A percentile compares a stretch with the other conserved stretches of the same genome.
phyloP scores from a whole-genome alignment of 2,329 filamentous ascomycete genomes.

The Scytalidium sp. region DNA sequence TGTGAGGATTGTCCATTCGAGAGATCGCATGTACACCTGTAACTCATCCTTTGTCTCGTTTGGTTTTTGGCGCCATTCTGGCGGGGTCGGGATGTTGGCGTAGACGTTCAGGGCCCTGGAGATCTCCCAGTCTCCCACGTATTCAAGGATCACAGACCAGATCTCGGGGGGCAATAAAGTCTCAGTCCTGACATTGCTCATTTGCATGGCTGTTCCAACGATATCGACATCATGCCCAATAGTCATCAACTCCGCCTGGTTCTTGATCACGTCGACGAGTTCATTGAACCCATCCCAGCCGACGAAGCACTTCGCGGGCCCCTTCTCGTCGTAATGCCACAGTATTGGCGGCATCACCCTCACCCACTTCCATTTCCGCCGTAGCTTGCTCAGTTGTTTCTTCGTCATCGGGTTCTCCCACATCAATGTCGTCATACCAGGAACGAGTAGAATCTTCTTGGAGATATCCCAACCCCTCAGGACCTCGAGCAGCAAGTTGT shows the following conservation, averaged over 20 bases:
- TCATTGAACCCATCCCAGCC: constrained; percentile 67
- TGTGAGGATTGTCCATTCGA: constrained; percentile 83
- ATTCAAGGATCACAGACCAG: constrained; percentile 85
- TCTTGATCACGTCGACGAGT: constrained; percentile 70
- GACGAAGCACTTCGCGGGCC: constrained; percentile 49
- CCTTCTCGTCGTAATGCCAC: constrained; percentile 66
- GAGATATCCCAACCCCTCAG: constrained; percentile 82
- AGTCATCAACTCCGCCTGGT: constrained; percentile 72
- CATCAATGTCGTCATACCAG: constrained; percentile 84
- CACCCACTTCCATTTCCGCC: constrained; percentile 84
- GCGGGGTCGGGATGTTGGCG: constrained; percentile 70
- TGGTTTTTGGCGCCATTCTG: constrained; percentile 66
- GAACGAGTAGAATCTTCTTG: constrained; percentile 81
- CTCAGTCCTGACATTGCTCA: constrained; percentile 35
- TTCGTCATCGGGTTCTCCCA: constrained; percentile 90
- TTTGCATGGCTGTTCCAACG: constrained; percentile 35
- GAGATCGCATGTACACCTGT: constrained; percentile 69
- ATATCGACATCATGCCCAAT: constrained; percentile 64
- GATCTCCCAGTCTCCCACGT: constrained; percentile 86
- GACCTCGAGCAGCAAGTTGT: constrained; percentile 76
- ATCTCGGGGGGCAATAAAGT: constrained; percentile 73
- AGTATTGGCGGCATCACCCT: constrained; percentile 76
- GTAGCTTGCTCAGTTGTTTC: constrained; percentile 80
- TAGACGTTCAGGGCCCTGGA: constrained; percentile 78
- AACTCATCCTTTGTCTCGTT: constrained; percentile 60